A percentile compares a stretch with the other conserved stretches of the same genome.
Conservation (phyloP, 305 asterid species). For the Fraxinus baroniana region DNA sequence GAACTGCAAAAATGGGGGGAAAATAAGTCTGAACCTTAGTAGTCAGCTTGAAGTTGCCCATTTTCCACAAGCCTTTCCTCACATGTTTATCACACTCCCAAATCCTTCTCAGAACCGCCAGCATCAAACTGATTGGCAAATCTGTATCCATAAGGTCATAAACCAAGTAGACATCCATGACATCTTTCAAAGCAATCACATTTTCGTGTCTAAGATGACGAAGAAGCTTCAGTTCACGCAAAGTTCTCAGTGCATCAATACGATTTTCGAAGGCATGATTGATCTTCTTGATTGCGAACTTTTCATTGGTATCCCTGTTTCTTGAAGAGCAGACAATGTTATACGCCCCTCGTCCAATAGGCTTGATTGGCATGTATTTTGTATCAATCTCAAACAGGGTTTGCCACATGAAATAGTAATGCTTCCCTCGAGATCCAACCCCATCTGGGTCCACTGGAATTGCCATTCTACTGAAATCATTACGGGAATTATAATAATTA, state of each 20-base stretch:
- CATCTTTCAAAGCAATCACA: too few species aligned
- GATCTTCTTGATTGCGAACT: too few species aligned
- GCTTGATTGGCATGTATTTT: too few species aligned
- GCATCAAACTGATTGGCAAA: slow-evolving; percentile 54
- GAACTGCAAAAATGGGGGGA: not conserved
- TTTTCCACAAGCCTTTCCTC: slow-evolving; percentile 48
- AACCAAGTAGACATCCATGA: too few species aligned
- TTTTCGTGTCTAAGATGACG: too few species aligned
- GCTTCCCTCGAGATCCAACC: slow-evolving; percentile 26
- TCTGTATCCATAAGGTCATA: not conserved
- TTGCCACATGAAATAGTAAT: not conserved
- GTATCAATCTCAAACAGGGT: too few species aligned
- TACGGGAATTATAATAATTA: not conserved
- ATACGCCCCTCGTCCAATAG: too few species aligned
- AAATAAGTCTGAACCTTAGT: slow-evolving; percentile 47
- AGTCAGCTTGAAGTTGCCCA: slow-evolving; percentile 44
- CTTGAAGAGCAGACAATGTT: too few species aligned
- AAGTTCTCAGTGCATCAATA: too few species aligned
- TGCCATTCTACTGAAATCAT: slow-evolving; percentile 25
- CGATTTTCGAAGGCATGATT: too few species aligned
- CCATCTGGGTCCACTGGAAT: slow-evolving; percentile 38
- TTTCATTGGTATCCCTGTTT: too few species aligned
- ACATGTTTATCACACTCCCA: slow-evolving; percentile 50
- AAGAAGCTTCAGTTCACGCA: too few species aligned
- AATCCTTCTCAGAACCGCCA: slow-evolving; percentile 57